Evolutionary conservation across 148 eudicot genomes (phyloP).

Genomic region (Chenopodium quinoa): DNA sequence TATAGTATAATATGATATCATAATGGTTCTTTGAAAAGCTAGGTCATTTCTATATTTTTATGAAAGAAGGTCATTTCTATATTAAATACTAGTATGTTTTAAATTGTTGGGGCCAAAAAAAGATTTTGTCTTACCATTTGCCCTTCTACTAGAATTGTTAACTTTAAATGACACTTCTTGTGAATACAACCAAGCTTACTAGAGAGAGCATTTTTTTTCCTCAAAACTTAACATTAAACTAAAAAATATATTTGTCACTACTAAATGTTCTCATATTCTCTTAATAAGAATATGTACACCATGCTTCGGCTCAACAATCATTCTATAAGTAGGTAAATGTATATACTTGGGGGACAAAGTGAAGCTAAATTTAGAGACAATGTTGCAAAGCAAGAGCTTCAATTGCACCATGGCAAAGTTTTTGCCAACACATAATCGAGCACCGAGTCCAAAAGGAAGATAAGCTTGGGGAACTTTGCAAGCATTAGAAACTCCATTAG

Average conservation of each 20-base stretch:
- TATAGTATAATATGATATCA: no score
- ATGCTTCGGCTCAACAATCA: slow-evolving; percentile 77
- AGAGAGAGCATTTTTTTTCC: no score
- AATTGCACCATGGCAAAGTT: slow-evolving; percentile 74
- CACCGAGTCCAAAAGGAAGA: slow-evolving; percentile 74
- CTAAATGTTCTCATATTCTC: slow-evolving; percentile 26
- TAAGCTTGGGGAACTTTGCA: slow-evolving; percentile 75
- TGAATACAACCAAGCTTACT: no score
- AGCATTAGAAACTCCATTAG: slow-evolving; percentile 59
- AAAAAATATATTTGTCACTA: background rate
- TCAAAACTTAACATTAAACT: no score
- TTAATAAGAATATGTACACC: slow-evolving; percentile 59
- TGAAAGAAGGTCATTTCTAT: no score
- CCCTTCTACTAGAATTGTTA: no score
- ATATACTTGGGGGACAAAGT: slow-evolving; percentile 59
- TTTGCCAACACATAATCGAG: slow-evolving; percentile 67
- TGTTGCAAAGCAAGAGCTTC: slow-evolving; percentile 51
- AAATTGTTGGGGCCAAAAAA: no score
- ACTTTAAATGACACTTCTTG: no score
- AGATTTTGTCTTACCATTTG: no score
- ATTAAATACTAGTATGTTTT: no score
- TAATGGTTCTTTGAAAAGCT: no score
- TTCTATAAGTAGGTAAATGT: slow-evolving; percentile 70
- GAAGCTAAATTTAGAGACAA: slow-evolving; percentile 56
- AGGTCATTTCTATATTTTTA: no score